A percentile compares a stretch with the other conserved stretches of the same genome.
These are phyloP conservation scores for Phytophthora pseudosyringae DNA, from an alignment of 352 stramenopile genomes.

Conservation along the genomic window DNA sequence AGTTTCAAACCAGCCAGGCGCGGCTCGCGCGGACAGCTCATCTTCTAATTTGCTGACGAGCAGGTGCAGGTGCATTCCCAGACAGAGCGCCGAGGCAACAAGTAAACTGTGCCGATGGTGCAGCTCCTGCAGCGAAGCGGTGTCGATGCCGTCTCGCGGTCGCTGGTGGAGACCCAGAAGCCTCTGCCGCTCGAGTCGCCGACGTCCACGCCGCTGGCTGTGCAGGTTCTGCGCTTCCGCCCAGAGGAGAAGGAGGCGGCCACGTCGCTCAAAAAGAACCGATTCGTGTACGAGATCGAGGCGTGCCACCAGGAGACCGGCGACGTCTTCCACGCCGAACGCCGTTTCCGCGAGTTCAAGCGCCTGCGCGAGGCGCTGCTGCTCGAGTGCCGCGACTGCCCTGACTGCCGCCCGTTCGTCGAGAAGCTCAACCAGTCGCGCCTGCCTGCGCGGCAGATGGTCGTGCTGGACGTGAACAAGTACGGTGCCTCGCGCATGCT, in stretches of 20 bases:
- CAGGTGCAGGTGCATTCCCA: slow-evolving; percentile 15
- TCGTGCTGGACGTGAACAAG: slow-evolving; percentile 66
- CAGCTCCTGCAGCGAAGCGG: slow-evolving; percentile 23
- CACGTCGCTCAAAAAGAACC: slow-evolving; percentile 62
- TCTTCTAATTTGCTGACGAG: slow-evolving; percentile 18
- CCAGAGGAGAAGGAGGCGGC: slow-evolving; percentile 54
- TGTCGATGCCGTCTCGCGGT: slow-evolving; percentile 16
- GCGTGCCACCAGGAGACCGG: slow-evolving; percentile 67
- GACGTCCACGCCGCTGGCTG: slow-evolving; percentile 38
- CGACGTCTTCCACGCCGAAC: slow-evolving; percentile 58
- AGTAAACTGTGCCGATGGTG: slow-evolving; percentile 20
- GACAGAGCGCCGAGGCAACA: slow-evolving; percentile 16
- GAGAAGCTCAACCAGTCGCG: slow-evolving; percentile 59
- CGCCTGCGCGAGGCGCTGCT: slow-evolving; percentile 68
- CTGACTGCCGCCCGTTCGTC: slow-evolving; percentile 51
- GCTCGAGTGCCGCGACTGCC: slow-evolving; percentile 59
- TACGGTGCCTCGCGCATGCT: slow-evolving; percentile 63
- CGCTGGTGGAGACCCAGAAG: slow-evolving; percentile 33
- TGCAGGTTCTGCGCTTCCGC: slow-evolving; percentile 66
- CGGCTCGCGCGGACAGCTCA: not conserved
- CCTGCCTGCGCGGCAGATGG: slow-evolving; percentile 51
- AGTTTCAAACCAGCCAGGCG: not conserved
- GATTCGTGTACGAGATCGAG: slow-evolving; percentile 82
- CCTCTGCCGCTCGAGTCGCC: slow-evolving; percentile 5
- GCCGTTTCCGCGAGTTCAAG: slow-evolving; percentile 76